Evolutionary conservation across 805 yeast genomes (phyloP), one percentile per base, ranked within the genome.

Genomic region (Zygoascus bituminiphila): DNA sequence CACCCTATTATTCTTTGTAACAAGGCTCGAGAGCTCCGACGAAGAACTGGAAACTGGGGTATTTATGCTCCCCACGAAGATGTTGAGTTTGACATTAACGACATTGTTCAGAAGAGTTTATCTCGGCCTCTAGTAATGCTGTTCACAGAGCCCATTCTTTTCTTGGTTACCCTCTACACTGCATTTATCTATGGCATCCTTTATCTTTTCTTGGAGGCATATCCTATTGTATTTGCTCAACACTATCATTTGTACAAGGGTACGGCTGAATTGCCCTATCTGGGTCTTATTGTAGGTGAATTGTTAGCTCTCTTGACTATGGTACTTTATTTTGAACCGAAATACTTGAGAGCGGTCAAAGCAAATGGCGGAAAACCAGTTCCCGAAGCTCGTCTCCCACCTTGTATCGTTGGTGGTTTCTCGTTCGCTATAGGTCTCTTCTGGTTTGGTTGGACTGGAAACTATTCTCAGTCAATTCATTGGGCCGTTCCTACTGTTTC

Each of bases 361-460:
- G 69, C 62, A n/a, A 79, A 80, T 59, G 76, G 75, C 36, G 81
- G 81, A 43, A 71, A 68, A 53, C 77, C 80, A 3, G 77, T 82
- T n/a, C 95, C 96, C 0, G 96, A 88, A 65, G 84, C 81, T 35
- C 79, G 96, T 65, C 71, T 88, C 50, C 79, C 81, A 20, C 81
- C 89, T 29, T 78, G 88, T 84, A 76, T 87, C 66, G 64, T 75
- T 40, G 89, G 95, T 24, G 80, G 82, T 24, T 53, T 85, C 48
- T 61, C 75, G 12, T 88, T 88, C 71, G 83, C 94, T 26, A 71
- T 78, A 46, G 96, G 96, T 47, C 69, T 88, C 54, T 73, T 88
- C 61, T 85, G 95, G 95, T 73, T 88, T 65, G 78, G 85, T 50
- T 88, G 96, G 96, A 72, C 88, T 14, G 96, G 96, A 62, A 76